phyloP scores from a whole-genome alignment of 768 basidiomycete species.

The Termitomyces sp. region DNA sequence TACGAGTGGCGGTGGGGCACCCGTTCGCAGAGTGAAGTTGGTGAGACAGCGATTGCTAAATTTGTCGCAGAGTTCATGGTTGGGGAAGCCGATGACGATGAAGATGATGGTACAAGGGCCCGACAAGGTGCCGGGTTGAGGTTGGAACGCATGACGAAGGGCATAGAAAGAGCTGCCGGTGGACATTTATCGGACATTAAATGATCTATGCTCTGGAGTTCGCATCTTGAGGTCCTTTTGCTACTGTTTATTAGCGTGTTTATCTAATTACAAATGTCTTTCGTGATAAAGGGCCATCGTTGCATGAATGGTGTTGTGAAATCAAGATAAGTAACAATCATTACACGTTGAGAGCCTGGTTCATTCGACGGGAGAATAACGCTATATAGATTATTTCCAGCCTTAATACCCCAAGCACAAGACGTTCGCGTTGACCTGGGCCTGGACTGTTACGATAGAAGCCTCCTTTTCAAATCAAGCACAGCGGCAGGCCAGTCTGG shows the following conservation, averaged over 20 bases:
- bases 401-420: too few species aligned
- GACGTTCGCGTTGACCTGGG: too few species aligned
- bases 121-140: not conserved
- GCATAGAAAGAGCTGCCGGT: constrained; percentile 62
- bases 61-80: constrained; percentile 85
- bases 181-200: constrained; percentile 43
- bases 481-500: too few species aligned
- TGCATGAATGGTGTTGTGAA: not conserved
- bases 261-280: not conserved
- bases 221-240: not conserved
- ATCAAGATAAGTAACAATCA: not conserved
- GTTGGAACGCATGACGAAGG: constrained; percentile 40
- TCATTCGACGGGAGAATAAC: too few species aligned
- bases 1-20: constrained; percentile 88
- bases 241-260: not conserved
- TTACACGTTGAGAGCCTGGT: too few species aligned
- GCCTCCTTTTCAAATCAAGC: too few species aligned
- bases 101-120: constrained; percentile 29
- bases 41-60: constrained; percentile 66
- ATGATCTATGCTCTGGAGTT: constrained; percentile 4
- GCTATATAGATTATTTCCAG: too few species aligned
- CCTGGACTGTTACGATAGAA: too few species aligned
- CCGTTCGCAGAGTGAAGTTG: constrained; percentile 76
- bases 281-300: not conserved
- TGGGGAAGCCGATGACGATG: constrained; percentile 30